These are phyloP conservation scores for Hymenoscyphus linearis DNA, from an alignment of 2,329 filamentous ascomycete species.

Conservation along the genomic window DNA sequence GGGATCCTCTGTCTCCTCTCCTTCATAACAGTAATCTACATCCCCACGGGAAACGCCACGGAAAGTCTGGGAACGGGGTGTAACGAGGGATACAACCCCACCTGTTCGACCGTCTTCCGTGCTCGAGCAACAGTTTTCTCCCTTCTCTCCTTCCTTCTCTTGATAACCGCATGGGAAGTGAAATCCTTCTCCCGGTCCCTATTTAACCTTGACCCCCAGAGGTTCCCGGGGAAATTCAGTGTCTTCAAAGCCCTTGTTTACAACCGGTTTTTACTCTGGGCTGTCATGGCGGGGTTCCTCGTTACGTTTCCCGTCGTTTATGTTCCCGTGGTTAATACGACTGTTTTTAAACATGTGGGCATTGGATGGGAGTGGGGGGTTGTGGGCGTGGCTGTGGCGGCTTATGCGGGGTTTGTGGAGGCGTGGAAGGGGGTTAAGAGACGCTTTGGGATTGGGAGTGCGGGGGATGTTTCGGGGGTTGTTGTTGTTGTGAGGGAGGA, in stretches of 20 bases:
- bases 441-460: background rate
- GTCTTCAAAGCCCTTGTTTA: slow-evolving; percentile 58
- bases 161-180: slow-evolving; percentile 69
- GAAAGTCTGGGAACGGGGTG: slow-evolving; percentile 49
- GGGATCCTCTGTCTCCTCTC: slow-evolving; percentile 55
- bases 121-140: slow-evolving; percentile 66
- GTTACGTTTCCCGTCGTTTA: slow-evolving; percentile 61
- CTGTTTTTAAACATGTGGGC: slow-evolving; percentile 64
- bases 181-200: slow-evolving; percentile 65
- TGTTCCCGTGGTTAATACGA: slow-evolving; percentile 59
- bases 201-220: slow-evolving; percentile 59
- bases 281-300: slow-evolving; percentile 54
- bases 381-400: slow-evolving; percentile 51
- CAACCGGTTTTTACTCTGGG: slow-evolving; percentile 64
- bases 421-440: slow-evolving; percentile 66
- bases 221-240: slow-evolving; percentile 43
- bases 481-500: background rate
- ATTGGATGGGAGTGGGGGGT: slow-evolving; percentile 71
- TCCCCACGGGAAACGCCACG: slow-evolving; percentile 45
- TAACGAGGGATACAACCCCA: slow-evolving; percentile 47
- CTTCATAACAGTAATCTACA: slow-evolving; percentile 56
- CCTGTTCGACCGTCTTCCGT: slow-evolving; percentile 54
- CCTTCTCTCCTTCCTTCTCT: slow-evolving; percentile 60
- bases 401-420: slow-evolving; percentile 62
- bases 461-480: too few species aligned